Conservation (phyloP, 2,329 filamentous ascomycete genomes). For the Fusarium sp. region DNA sequence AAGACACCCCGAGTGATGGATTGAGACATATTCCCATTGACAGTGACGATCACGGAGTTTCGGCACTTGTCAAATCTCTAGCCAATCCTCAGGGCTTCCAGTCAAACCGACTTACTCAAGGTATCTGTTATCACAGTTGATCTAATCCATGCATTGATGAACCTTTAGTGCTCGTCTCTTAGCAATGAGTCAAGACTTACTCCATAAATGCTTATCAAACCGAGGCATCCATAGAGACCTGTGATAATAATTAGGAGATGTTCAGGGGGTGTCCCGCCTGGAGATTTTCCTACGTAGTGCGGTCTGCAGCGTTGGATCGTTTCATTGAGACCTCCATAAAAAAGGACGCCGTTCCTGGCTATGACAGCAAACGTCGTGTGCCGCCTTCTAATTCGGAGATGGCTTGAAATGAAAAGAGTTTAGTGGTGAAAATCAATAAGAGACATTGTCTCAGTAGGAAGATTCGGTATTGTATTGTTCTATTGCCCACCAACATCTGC, state of each 20-base stretch:
- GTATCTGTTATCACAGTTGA: not conserved
- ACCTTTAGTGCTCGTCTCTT: not conserved
- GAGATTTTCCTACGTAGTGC: not conserved
- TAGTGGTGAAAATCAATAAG: not conserved
- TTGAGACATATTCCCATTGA: conserved; percentile 11
- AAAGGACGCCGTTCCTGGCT: conserved; percentile 27
- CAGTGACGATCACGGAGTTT: conserved; percentile 16
- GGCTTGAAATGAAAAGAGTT: not conserved
- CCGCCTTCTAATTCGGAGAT: conserved; percentile 13
- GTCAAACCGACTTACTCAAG: not conserved
- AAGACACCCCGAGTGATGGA: not conserved
- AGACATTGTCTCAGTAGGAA: not conserved
- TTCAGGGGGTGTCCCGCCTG: not conserved
- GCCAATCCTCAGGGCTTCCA: not conserved
- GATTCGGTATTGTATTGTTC: not conserved
- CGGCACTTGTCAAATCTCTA: conserved; percentile 7
- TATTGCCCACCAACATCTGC: not conserved
- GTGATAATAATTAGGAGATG: not conserved
- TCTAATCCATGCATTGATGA: not conserved
- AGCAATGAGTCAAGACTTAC: not conserved
- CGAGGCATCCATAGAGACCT: not conserved
- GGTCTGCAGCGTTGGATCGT: not conserved
- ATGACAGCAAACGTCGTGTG: conserved; percentile 10
- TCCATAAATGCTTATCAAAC: not conserved
- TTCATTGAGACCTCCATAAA: not conserved